Evolutionary conservation across 345 rosid genomes (phyloP), one percentile per base, ranked within the genome.

Genomic region (Pelargonium nanum): DNA sequence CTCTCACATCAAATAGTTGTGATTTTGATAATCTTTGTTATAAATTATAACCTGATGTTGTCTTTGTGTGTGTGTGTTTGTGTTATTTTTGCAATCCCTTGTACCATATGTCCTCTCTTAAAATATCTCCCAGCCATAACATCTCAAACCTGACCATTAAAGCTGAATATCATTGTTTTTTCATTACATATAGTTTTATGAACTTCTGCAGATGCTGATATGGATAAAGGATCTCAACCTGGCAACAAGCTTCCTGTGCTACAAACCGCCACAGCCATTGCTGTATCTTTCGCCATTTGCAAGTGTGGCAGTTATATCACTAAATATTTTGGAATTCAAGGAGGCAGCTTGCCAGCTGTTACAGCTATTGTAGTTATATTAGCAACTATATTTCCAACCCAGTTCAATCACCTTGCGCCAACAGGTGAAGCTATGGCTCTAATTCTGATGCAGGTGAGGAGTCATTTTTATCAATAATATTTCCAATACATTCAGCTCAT

Each of bases 401-500:
- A 74, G 55, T 80, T 88, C 55, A 75, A 73, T 69, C 61, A 74
- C 60, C 83, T 86, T 24, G 94, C 94, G 28, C 82, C 87, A 28
- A 78, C 85, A 2, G 85, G 89, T 32, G 88, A 88, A 64, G 70
- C 77, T 24, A 69, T 88, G 45, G 83, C 96, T 62, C 65, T 88
- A 63, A 64, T 83, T 69, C 84, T 91, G 66, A 84, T 88, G 86
- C 96, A 91, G 96, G 97, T 88, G 68, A 62, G 13, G 19, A n/a
- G 61, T 40, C 48, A 40, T 40, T 40, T 40, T 12, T 40, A 9
- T 40, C 15, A 17, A 12, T 40, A 17, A 40, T 40, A 40, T 9
- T 12, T 40, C n/a, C 7, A 28, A 28, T 28, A 28, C 7, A 28
- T 28, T 3, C 32, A 28, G 32, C 7, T 28, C 7, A 28, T 28